Evolutionary conservation across 257 asterid species (phyloP).

Genomic region (Capsicum rhomboideum): DNA sequence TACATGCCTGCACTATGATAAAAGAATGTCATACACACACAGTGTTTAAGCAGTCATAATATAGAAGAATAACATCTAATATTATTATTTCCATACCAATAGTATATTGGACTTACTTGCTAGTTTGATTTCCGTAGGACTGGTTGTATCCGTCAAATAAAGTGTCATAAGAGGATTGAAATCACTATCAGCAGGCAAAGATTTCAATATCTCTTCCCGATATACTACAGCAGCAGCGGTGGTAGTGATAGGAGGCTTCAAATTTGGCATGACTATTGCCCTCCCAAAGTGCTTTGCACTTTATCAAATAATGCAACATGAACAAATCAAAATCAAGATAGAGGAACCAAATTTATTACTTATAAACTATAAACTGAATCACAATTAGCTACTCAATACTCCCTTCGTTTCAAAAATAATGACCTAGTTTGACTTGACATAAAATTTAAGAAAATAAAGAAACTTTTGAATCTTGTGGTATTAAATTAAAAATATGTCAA

Average conservation of each 20-base stretch:
- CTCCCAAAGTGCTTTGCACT: conserved; percentile 80
- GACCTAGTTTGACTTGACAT: no score
- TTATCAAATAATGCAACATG: conserved; percentile 1
- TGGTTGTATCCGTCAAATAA: conserved; percentile 81
- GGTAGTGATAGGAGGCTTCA: conserved; percentile 87
- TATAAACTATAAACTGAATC: not conserved
- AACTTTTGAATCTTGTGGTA: no score
- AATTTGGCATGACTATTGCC: conserved; percentile 94
- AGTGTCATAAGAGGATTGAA: conserved; percentile 94
- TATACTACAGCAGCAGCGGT: conserved; percentile 75
- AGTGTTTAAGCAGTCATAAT: not conserved
- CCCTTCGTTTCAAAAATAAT: no score
- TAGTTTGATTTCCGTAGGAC: conserved; percentile 66
- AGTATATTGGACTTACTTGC: conserved; percentile 56
- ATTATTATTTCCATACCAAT: not conserved
- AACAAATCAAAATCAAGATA: not conserved
- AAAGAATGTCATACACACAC: not conserved
- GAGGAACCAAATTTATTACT: not conserved
- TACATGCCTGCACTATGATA: not conserved
- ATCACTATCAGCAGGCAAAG: conserved; percentile 47
- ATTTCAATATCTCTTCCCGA: conserved; percentile 56
- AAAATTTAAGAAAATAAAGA: no score
- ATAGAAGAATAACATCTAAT: not conserved
- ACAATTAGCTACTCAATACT: not conserved
- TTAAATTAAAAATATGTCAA: no score